Percentiles rank a stretch among this genome's conserved stretches.
phyloP scores from a whole-genome alignment of 2,329 filamentous ascomycete species.

The Pleurostoma richardsiae region DNA sequence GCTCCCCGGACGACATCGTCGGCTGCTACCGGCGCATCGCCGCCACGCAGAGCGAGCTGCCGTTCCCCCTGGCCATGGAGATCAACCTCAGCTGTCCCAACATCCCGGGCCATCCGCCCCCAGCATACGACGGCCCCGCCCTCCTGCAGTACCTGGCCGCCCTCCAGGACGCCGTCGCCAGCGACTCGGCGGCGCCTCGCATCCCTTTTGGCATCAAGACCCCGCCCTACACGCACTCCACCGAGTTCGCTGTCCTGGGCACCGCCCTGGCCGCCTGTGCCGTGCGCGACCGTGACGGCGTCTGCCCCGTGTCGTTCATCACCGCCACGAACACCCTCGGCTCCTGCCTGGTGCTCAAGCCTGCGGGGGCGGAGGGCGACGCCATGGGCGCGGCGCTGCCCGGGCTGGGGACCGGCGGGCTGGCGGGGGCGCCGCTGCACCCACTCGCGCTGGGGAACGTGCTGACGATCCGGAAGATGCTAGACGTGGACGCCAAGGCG shows the following conservation, averaged over 20 bases:
- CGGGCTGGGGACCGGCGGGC: constrained; percentile 58
- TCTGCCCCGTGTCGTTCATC: constrained; percentile 57
- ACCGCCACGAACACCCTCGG: constrained; percentile 72
- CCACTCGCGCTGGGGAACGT: constrained; percentile 73
- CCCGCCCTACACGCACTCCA: constrained; percentile 69
- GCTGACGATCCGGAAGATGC: constrained; percentile 53
- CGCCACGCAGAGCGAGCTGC: constrained; percentile 25
- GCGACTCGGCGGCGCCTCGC: constrained; percentile 5
- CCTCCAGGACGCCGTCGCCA: constrained; percentile 20
- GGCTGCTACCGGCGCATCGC: constrained; percentile 49
- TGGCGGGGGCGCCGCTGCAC: constrained; percentile 69
- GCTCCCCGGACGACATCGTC: constrained; percentile 50
- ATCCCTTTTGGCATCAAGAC: constrained; percentile 62
- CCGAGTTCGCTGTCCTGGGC: constrained; percentile 56
- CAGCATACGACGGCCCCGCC: constrained; percentile 56
- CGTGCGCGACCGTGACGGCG: constrained; percentile 11
- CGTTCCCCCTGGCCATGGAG: constrained; percentile 60
- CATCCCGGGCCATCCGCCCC: constrained; percentile 62
- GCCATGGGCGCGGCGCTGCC: constrained; percentile 43
- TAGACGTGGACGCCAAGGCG: constrained; percentile 40
- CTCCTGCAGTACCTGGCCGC: constrained; percentile 50
- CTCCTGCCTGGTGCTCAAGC: constrained; percentile 54
- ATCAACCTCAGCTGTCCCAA: constrained; percentile 78
- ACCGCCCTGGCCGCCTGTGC: constrained; percentile 35
- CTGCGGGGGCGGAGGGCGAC: constrained; percentile 4